Conservation (phyloP, 352 stramenopile genomes). For the Phytophthora macrochlamydospora region DNA sequence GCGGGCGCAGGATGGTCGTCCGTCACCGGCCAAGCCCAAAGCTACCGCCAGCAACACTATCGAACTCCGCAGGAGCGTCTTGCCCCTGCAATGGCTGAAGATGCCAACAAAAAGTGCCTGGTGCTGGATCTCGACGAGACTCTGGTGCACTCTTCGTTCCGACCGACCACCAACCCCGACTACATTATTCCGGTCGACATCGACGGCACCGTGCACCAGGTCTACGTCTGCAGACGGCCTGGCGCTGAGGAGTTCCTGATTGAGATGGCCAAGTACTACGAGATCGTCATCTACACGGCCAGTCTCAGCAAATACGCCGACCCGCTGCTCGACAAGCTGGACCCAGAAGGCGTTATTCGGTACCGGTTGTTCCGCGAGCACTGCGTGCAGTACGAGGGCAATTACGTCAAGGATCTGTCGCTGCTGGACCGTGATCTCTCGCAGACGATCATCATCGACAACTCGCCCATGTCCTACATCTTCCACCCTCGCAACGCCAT, state of each 20-base stretch:
- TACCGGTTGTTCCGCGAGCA: constrained; percentile 93
- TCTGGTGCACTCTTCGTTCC: constrained; percentile 97
- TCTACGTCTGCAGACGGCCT: constrained; percentile 92
- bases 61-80: constrained; percentile 65
- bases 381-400: constrained; percentile 96
- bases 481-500: constrained; percentile 95
- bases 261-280: constrained; percentile 96
- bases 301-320: constrained; percentile 98
- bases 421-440: constrained; percentile 93
- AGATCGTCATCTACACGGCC: constrained; percentile 99
- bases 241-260: constrained; percentile 96
- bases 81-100: constrained; percentile 46
- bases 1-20: constrained; percentile 27
- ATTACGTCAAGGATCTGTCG: constrained; percentile 98
- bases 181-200: constrained; percentile 98
- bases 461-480: constrained; percentile 98
- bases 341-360: constrained; percentile 90
- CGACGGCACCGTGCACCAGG: constrained; percentile 83
- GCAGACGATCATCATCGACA: constrained; percentile 98
- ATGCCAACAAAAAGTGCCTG: constrained; percentile 88
- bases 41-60: constrained; percentile 36
- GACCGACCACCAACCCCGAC: constrained; percentile 92
- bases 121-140: constrained; percentile 98
- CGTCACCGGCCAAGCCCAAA: constrained; percentile 29
- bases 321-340: constrained; percentile 96